Conservation (phyloP, 768 basidiomycete species). For the Phaeotremella fagi region DNA sequence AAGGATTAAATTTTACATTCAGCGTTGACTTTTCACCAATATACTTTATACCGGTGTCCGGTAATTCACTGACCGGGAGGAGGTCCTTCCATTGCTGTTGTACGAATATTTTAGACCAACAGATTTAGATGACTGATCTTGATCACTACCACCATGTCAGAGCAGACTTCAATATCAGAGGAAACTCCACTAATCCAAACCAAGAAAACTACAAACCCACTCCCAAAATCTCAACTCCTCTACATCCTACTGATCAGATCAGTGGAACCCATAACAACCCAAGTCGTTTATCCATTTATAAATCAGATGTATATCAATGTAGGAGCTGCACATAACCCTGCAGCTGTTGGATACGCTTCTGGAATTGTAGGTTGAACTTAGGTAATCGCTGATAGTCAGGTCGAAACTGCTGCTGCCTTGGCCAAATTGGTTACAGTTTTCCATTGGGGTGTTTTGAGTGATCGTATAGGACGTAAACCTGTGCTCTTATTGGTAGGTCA, state of each 20-base stretch:
- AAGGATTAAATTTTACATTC: no score
- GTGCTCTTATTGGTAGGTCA: slow-evolving; percentile 27
- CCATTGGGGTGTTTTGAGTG: slow-evolving; percentile 25
- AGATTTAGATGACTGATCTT: no score
- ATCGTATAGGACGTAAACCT: slow-evolving; percentile 24
- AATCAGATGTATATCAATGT: slow-evolving; percentile 37
- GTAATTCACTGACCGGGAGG: no score
- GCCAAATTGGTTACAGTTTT: slow-evolving; percentile 35
- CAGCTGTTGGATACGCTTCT: slow-evolving; percentile 27
- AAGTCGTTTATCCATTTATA: slow-evolving; percentile 37
- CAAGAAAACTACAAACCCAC: slow-evolving; percentile 2
- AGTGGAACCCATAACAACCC: slow-evolving; percentile 30
- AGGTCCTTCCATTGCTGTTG: no score
- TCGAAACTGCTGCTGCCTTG: slow-evolving; percentile 37
- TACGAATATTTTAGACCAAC: no score
- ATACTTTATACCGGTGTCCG: no score
- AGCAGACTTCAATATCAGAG: no score
- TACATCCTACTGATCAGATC: slow-evolving; percentile 29
- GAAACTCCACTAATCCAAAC: neutral
- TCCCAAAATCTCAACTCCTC: slow-evolving; percentile 31
- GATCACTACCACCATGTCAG: no score
- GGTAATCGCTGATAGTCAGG: slow-evolving; percentile 2
- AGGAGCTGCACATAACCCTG: slow-evolving; percentile 26
- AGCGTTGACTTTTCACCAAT: no score
- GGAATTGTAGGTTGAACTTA: slow-evolving; percentile 26